Conservation (phyloP, 2,329 filamentous ascomycete species). For the Diplodia corticola region DNA sequence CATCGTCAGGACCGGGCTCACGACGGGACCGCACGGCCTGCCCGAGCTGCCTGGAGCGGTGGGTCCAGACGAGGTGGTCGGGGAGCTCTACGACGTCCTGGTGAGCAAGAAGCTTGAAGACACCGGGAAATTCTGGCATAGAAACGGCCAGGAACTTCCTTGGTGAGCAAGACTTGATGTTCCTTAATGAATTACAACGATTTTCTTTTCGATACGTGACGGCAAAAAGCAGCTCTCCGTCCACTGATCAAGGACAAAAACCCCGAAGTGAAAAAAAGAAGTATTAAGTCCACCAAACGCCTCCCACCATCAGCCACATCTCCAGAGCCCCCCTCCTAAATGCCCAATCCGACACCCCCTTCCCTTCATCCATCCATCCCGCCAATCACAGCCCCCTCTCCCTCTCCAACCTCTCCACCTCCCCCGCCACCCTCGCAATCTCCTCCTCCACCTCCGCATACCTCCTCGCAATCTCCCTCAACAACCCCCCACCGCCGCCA, state of each 20-base stretch:
- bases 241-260: too few species aligned
- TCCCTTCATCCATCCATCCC: not conserved
- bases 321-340: not conserved
- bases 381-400: constrained; percentile 22
- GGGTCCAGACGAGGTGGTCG: constrained; percentile 47
- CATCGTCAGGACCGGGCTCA: constrained; percentile 43
- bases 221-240: too few species aligned
- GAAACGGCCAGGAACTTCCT: constrained; percentile 46
- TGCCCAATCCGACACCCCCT: not conserved
- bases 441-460: constrained; percentile 41
- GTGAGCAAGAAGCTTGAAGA: constrained; percentile 43
- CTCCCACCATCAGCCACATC: not conserved
- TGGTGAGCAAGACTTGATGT: constrained; percentile 39
- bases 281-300: not conserved
- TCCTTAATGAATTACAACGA: not conserved
- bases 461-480: constrained; percentile 43
- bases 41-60: constrained; percentile 38
- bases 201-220: not conserved
- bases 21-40: constrained; percentile 24
- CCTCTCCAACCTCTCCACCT: constrained; percentile 32
- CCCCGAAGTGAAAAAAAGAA: not conserved
- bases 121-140: constrained; percentile 48
- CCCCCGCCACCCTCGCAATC: constrained; percentile 35
- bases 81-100: constrained; percentile 46
- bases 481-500: constrained; percentile 28